Percentiles rank a stretch among this genome's conserved stretches.
Conservation (phyloP, 2,329 filamentous ascomycete genomes). For the Amauroascus verrucosus region DNA sequence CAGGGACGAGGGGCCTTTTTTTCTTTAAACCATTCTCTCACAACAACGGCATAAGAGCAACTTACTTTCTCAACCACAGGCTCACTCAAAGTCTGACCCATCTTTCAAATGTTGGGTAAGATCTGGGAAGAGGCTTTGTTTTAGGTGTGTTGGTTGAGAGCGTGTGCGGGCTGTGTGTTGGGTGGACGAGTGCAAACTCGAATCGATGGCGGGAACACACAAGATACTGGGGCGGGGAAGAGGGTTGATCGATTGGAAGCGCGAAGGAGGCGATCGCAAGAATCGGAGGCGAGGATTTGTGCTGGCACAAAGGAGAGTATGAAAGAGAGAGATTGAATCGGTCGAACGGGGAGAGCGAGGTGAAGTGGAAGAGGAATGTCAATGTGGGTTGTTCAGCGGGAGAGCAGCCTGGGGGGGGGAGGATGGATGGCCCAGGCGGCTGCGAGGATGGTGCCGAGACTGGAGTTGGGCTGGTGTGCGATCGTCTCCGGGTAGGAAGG, state of each 20-base stretch:
- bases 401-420: not conserved
- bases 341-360: slow-evolving; percentile 19
- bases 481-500: not conserved
- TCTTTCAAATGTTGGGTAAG: slow-evolving; percentile 41
- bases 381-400: slow-evolving; percentile 10
- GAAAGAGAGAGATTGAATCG: slow-evolving; percentile 7
- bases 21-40: not conserved
- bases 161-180: not conserved
- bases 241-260: slow-evolving; percentile 20
- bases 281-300: slow-evolving; percentile 15
- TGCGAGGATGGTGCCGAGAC: not conserved
- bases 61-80: slow-evolving; percentile 97
- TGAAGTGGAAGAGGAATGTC: slow-evolving; percentile 13
- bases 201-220: slow-evolving; percentile 11
- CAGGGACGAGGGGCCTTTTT: too few species aligned
- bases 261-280: slow-evolving; percentile 23
- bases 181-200: slow-evolving; percentile 20
- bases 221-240: slow-evolving; percentile 17
- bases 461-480: not conserved
- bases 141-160: slow-evolving; percentile 5
- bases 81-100: slow-evolving; percentile 99
- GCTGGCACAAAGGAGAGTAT: not conserved
- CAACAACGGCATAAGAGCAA: slow-evolving; percentile 5
- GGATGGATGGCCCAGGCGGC: not conserved
- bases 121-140: slow-evolving; percentile 3